A percentile compares a stretch with the other conserved stretches of the same genome.
Conservation (phyloP, 352 stramenopile genomes). For the Hyaloperonospora arabidopsidis region DNA sequence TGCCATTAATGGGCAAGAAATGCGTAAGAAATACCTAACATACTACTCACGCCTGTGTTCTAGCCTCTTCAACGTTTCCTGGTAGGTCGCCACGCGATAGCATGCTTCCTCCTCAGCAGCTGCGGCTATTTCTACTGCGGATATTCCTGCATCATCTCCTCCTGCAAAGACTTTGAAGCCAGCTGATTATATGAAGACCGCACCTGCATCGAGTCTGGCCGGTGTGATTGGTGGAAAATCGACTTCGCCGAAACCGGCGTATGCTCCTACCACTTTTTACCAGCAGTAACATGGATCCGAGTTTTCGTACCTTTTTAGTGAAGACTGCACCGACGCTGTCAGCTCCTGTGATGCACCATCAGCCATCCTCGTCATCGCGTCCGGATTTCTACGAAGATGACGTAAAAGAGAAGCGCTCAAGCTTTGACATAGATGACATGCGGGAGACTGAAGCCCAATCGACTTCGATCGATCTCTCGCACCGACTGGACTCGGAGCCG, state of each 20-base stretch:
- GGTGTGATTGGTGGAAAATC: too few species aligned
- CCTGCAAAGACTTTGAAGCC: too few species aligned
- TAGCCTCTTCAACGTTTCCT: too few species aligned
- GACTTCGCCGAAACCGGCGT: constrained; percentile 14
- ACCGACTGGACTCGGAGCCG: constrained; percentile 16
- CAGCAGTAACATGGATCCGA: constrained; percentile 26
- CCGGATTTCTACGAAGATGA: constrained; percentile 31
- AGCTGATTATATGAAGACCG: too few species aligned
- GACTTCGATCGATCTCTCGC: constrained; percentile 15
- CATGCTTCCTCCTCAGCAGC: too few species aligned
- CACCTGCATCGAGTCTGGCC: constrained; percentile 12
- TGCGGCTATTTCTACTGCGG: too few species aligned
- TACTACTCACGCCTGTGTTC: too few species aligned
- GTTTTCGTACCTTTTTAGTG: constrained; percentile 16
- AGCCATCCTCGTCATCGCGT: constrained; percentile 12
- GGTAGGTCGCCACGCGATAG: too few species aligned
- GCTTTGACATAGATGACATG: constrained; percentile 82
- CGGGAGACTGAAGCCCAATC: constrained; percentile 46
- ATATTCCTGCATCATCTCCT: too few species aligned
- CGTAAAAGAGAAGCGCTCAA: constrained; percentile 47
- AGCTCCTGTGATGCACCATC: constrained; percentile 32
- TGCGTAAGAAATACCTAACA: too few species aligned
- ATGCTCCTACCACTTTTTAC: constrained; percentile 19
- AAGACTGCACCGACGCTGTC: constrained; percentile 31
- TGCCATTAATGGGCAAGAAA: too few species aligned